These are phyloP conservation scores for Trametes coccinea DNA, from an alignment of 768 basidiomycete species.

Conservation along the genomic window DNA sequence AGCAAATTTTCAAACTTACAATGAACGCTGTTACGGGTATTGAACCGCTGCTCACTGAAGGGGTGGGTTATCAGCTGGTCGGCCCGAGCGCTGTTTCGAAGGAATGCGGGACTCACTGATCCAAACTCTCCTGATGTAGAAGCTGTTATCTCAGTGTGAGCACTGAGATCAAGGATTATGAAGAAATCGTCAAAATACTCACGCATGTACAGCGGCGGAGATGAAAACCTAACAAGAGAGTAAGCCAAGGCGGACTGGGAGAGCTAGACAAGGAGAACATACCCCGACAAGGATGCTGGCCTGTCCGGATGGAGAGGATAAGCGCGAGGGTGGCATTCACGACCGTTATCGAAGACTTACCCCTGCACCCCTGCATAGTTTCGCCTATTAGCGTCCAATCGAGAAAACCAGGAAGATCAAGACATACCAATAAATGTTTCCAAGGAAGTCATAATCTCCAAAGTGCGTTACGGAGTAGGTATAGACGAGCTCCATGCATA, in stretches of 20 bases:
- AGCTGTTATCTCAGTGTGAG: not conserved
- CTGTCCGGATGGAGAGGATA: not conserved
- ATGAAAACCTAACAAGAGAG: not conserved
- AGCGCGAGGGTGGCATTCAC: no score
- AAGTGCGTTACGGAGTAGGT: conserved; percentile 7
- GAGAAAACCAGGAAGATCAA: not conserved
- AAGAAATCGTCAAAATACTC: not conserved
- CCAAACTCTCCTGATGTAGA: conserved; percentile 8
- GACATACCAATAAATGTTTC: conserved; percentile 6
- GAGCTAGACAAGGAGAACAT: not conserved
- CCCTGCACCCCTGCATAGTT: not conserved
- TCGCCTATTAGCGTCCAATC: no score
- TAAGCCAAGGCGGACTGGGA: not conserved
- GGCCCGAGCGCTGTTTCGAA: not conserved
- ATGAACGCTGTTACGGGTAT: not conserved
- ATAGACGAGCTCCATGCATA: conserved; percentile 10
- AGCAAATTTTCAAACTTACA: not conserved
- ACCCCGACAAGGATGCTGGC: conserved; percentile 6
- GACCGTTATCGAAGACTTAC: not conserved
- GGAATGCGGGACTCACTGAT: not conserved
- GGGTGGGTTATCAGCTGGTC: not conserved
- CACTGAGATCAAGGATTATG: not conserved
- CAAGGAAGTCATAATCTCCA: conserved; percentile 10
- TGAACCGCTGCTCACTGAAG: conserved; percentile 4
- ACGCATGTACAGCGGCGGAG: conserved; percentile 7